These are phyloP conservation scores for Rhynchospora pubera DNA, from an alignment of 176 grass and related monocot species.

Conservation along the genomic window DNA sequence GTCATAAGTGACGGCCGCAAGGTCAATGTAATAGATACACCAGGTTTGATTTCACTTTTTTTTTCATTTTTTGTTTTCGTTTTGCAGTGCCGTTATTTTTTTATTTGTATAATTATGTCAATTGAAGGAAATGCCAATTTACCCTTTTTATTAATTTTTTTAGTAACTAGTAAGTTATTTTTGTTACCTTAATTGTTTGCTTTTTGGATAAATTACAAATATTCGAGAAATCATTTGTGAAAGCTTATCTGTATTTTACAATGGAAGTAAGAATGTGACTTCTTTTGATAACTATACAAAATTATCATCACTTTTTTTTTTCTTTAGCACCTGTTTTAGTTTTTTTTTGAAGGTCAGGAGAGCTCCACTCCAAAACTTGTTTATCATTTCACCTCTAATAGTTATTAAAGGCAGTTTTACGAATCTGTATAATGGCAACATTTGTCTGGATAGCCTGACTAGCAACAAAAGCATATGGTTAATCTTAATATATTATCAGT, in stretches of 20 bases:
- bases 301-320: too few relatives aligned
- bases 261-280: background rate
- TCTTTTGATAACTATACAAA: too few relatives aligned
- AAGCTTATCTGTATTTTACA: background rate
- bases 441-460: too few relatives aligned
- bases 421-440: too few relatives aligned
- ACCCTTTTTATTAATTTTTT: background rate
- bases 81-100: background rate
- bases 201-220: background rate
- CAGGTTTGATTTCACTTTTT: slow-evolving; percentile 24
- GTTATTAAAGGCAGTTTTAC: too few relatives aligned
- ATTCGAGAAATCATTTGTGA: background rate
- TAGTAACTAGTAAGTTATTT: background rate
- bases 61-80: background rate
- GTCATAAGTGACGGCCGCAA: slow-evolving; percentile 19
- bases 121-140: background rate
- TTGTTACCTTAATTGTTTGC: background rate
- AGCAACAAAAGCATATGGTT: too few relatives aligned
- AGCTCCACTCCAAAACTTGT: too few relatives aligned
- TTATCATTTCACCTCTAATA: too few relatives aligned
- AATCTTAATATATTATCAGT: too few relatives aligned
- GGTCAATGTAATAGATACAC: slow-evolving; percentile 42
- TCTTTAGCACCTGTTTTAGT: too few relatives aligned
- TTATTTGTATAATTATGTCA: background rate
- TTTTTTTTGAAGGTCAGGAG: too few relatives aligned